Conservation (phyloP, 768 basidiomycete genomes). For the Termitomyces bulborhizus region DNA sequence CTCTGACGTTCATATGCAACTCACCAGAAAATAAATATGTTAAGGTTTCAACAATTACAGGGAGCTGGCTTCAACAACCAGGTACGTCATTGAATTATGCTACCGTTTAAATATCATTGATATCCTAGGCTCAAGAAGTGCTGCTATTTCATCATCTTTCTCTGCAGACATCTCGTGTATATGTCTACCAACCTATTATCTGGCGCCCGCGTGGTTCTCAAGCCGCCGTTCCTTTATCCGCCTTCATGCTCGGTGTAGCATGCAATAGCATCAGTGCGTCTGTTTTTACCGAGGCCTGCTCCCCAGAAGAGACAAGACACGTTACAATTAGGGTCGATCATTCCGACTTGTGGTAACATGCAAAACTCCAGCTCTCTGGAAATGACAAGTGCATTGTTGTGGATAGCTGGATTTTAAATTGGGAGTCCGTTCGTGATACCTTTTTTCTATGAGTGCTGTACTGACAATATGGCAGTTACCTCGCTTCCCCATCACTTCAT, state of each 20-base stretch:
- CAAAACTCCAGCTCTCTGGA: slow-evolving; percentile 23
- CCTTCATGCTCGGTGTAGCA: slow-evolving; percentile 35
- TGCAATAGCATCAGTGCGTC: slow-evolving; percentile 28
- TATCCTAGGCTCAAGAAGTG: slow-evolving; percentile 36
- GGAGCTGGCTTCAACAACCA: slow-evolving; percentile 48
- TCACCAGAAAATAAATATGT: slow-evolving; percentile 30
- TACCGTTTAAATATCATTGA: neutral
- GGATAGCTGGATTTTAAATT: slow-evolving; percentile 37
- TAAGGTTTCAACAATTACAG: slow-evolving; percentile 35
- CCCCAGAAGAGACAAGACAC: slow-evolving; percentile 29
- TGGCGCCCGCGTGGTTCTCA: slow-evolving; percentile 38
- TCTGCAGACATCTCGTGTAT: slow-evolving; percentile 29
- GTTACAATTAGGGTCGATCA: slow-evolving; percentile 22
- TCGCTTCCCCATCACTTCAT: no score
- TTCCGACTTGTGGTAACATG: slow-evolving; percentile 30
- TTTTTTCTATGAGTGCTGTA: neutral
- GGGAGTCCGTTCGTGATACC: slow-evolving; percentile 26
- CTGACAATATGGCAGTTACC: slow-evolving; percentile 21
- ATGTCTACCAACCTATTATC: slow-evolving; percentile 39
- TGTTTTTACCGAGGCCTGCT: slow-evolving; percentile 34
- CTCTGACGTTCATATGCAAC: slow-evolving; percentile 21
- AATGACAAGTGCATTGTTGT: slow-evolving; percentile 36
- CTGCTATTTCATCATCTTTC: slow-evolving; percentile 41
- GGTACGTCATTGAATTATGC: slow-evolving; percentile 16
- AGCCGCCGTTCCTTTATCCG: slow-evolving; percentile 34